Evolutionary conservation across 2,329 filamentous ascomycete species (phyloP).

Genomic region (Alternaria postmessia): DNA sequence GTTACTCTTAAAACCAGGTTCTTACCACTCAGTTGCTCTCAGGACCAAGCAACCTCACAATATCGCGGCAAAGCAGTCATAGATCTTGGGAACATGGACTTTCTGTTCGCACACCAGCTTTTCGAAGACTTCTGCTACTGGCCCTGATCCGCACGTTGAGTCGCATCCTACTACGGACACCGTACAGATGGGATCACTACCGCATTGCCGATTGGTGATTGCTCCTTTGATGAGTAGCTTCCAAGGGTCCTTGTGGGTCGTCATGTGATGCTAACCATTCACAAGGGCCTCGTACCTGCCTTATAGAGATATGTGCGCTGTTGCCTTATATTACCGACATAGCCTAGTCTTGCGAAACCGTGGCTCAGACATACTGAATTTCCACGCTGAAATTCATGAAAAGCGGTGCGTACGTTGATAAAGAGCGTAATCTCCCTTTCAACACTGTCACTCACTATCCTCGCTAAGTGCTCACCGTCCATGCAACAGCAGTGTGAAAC

Average conservation of each 20-base stretch:
- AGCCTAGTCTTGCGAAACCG: background rate
- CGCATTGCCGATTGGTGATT: background rate
- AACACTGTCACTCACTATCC: background rate
- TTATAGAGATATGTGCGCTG: background rate
- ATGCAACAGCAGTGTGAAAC: background rate
- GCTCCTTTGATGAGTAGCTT: background rate
- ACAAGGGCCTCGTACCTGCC: background rate
- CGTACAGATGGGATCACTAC: background rate
- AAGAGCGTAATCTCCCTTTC: background rate
- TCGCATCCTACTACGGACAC: background rate
- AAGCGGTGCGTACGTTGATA: background rate
- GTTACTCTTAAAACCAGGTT: background rate
- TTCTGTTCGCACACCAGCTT: background rate
- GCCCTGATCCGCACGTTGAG: background rate
- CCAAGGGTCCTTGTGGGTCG: background rate
- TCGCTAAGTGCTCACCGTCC: background rate
- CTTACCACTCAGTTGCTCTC: background rate
- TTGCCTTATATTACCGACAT: background rate
- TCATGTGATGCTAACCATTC: slow-evolving; percentile 1
- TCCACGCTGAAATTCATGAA: background rate
- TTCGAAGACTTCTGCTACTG: background rate
- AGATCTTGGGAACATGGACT: background rate
- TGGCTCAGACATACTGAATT: background rate
- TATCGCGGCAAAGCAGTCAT: background rate
- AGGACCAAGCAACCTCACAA: background rate